A percentile compares a stretch with the other conserved stretches of the same genome.
phyloP scores from a whole-genome alignment of 768 basidiomycete species.

The Tricholoma matsutake region DNA sequence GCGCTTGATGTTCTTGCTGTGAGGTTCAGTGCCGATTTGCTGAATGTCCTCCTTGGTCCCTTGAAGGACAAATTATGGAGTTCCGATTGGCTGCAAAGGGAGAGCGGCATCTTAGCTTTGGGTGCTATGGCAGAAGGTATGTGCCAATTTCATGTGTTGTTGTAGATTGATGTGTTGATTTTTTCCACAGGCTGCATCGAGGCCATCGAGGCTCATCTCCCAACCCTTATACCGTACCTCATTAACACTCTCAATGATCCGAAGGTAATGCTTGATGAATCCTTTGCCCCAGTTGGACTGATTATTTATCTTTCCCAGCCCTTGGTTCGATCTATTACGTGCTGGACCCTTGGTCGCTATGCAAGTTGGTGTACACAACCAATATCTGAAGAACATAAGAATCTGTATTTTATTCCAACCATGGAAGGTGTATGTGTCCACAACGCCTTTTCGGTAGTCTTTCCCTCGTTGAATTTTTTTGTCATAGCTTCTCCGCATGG shows the following conservation, averaged over 20 bases:
- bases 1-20: constrained; percentile 96
- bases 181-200: constrained; percentile 77
- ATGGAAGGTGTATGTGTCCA: constrained; percentile 82
- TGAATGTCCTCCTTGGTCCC: constrained; percentile 84
- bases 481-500: constrained; percentile 91
- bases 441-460: constrained; percentile 1
- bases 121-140: constrained; percentile 98
- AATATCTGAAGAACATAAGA: constrained; percentile 83
- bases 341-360: constrained; percentile 99
- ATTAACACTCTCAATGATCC: constrained; percentile 87
- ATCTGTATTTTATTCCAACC: constrained; percentile 89
- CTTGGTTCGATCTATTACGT: constrained; percentile 95
- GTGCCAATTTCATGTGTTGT: constrained; percentile 17
- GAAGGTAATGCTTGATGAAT: constrained; percentile 56
- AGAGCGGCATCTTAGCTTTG: constrained; percentile 92
- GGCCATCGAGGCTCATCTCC: constrained; percentile 89
- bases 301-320: constrained; percentile 50
- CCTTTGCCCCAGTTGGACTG: not conserved
- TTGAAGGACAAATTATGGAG: constrained; percentile 95
- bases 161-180: constrained; percentile 5
- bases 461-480: not conserved
- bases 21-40: constrained; percentile 83
- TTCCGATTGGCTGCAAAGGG: constrained; percentile 88
- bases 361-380: constrained; percentile 95
- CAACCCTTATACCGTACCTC: constrained; percentile 90